Base-by-base conservation (phyloP, 257 asterid genomes). In the Marsdenia floribunda region DNA sequence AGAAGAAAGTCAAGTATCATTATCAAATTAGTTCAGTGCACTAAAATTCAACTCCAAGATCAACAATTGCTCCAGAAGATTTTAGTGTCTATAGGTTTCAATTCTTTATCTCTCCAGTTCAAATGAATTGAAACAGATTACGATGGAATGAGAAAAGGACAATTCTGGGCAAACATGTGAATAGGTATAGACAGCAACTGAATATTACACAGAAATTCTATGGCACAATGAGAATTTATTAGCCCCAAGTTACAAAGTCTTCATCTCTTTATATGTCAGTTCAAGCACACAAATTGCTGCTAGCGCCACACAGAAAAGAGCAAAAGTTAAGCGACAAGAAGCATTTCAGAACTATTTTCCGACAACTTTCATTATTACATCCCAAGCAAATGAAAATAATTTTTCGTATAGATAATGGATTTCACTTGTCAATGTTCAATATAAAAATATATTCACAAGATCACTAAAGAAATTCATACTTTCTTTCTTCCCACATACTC, bases 1-100 rank as follows among this genome's bases (percentile, higher is more conserved):
- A 86, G 80, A 64, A 73, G 55, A 38, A 80, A 47, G 29, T 49
- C 44, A 58, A 40, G 22, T 15, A 16, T 67, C 35, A 22, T 46
- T 29, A 47, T 35, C 12, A 35, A 35, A 19, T 65, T 37, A 37
- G 19, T 3, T 38, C 1, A 7, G 29, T 21, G 71, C 21, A 9
- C 52, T 18, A 18, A 8, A 66, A 66, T 19, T 66, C 37, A 49
- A 66, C 16, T 37, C 70, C 38, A 64, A 64, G 70, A 64, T 6
- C 44, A 64, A 64, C 70, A 16, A 7, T 49, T 6, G 42, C 71
- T 9, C 8, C 71, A 19, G 50, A 38, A 38, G 71, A 38, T 66
- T 18, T 16, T 5, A 35, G 7, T n/a, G 33, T 13, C n/a, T 3
- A 19, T 19, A 64, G 2, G 70, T 35, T 35, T 64, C n/a, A 61